Percentiles rank a stretch among this genome's conserved stretches.
Conservation (phyloP, 2,329 filamentous ascomycete genomes). For the Fusarium zealandicum region DNA sequence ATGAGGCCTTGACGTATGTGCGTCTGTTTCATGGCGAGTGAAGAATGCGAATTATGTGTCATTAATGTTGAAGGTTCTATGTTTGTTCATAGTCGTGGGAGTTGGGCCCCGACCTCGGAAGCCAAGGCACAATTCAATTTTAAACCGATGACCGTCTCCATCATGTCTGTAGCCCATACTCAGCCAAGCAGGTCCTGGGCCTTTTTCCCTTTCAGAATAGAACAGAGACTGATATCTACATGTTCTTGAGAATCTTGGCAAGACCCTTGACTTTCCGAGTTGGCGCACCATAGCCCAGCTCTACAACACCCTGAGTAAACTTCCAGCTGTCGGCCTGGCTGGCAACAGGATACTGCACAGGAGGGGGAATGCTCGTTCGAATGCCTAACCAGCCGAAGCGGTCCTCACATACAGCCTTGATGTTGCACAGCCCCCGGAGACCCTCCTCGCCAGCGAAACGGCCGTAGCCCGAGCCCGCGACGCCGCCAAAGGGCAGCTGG, state of each 20-base stretch:
- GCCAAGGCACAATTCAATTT: no score
- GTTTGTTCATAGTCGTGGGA: constrained; percentile 9
- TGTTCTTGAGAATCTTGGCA: constrained; percentile 53
- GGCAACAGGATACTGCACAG: constrained; percentile 81
- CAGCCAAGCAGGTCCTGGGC: neutral
- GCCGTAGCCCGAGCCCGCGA: constrained; percentile 89
- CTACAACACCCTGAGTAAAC: constrained; percentile 67
- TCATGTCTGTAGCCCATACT: no score
- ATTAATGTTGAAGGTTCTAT: neutral
- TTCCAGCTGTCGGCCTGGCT: constrained; percentile 70
- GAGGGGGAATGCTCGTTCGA: constrained; percentile 79
- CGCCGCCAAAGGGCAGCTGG: constrained; percentile 91
- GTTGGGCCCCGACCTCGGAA: neutral
- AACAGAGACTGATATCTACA: constrained; percentile 36
- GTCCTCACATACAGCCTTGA: constrained; percentile 87
- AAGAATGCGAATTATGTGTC: neutral
- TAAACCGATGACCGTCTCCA: no score
- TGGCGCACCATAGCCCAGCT: constrained; percentile 63
- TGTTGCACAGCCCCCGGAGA: constrained; percentile 81
- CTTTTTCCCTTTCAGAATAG: neutral
- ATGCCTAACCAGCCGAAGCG: constrained; percentile 66
- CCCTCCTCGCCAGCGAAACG: constrained; percentile 93
- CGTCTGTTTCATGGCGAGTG: neutral
- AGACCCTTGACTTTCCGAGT: constrained; percentile 51
- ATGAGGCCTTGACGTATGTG: no score